Base-by-base conservation (phyloP, 2,329 filamentous ascomycete genomes). In the Uncinocarpus reesii region DNA sequence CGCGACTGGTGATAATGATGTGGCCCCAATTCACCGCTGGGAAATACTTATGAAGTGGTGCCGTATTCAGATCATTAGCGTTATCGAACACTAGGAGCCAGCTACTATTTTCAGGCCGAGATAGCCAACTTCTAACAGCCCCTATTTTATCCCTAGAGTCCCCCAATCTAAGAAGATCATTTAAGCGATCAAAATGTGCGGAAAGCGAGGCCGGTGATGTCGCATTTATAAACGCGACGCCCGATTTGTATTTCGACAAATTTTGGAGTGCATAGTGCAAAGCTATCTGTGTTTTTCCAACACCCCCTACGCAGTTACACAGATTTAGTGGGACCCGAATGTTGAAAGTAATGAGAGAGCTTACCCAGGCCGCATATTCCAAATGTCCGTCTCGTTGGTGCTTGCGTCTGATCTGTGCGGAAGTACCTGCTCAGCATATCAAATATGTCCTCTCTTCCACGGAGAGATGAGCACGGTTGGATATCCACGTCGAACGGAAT, bases 31-130 rank as follows among this genome's bases (percentile, higher is more conserved):
- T 3, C 8, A 13, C 31, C 11, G 24, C 13, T 10, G 49, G 47
- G 10, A 51, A 51, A 21, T 45, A 51, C 13, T 50, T 26, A 7
- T 16, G 24, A 24, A 51, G 15, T 4, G 16, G 8, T 4, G 38
- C 29, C 4, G 47, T 44, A 13, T 11, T 4, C 15, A 51, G 20
- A 43, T 57, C 51, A 44, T 57, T 54, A 21, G 54, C 49, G 38
- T 57, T 57, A 35, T 58, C 55, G 32, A 57, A 46, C 7, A 58
- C 37, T 28, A 58, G 44, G 5, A 58, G 41, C 55, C 55, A 58
- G 11, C 51, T 44, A 1, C 36, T 42, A 28, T 52, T 49, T 16
- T 36, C 36, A 20, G 20, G 36, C 15, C 26, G 29, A 3, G 42
- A 41, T 2, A 53, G 21, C 52, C 52, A 53, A 16, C 34, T 13